phyloP scores from a whole-genome alignment of 306 rosid species.

The Cucumis hystrix region DNA sequence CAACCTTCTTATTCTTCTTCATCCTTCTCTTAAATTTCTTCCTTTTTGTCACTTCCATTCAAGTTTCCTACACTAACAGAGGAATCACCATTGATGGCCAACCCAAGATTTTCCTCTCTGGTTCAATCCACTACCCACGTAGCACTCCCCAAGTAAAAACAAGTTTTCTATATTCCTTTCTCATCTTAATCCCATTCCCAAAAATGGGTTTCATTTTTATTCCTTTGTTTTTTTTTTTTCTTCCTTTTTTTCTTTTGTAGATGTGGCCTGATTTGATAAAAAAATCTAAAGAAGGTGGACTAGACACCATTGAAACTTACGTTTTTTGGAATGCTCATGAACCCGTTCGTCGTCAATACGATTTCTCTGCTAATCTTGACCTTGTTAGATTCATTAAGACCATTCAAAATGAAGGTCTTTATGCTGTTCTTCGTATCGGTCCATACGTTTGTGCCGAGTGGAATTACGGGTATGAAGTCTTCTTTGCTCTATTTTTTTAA shows the following conservation, averaged over 20 bases:
- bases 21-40: not conserved
- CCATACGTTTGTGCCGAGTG: slow-evolving; percentile 56
- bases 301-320: slow-evolving; percentile 42
- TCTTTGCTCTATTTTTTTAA: not conserved
- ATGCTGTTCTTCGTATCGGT: slow-evolving; percentile 50
- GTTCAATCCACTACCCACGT: slow-evolving; percentile 46
- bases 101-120: slow-evolving; percentile 21
- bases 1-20: not conserved
- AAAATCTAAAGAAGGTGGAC: slow-evolving; percentile 40
- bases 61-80: slow-evolving; percentile 30
- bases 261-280: slow-evolving; percentile 52
- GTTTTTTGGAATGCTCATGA: slow-evolving; percentile 46
- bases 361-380: slow-evolving; percentile 26
- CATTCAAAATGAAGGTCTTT: slow-evolving; percentile 38
- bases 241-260: not conserved
- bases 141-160: slow-evolving; percentile 33
- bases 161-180: not conserved
- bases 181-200: no score
- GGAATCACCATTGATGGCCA: slow-evolving; percentile 36
- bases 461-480: slow-evolving; percentile 32
- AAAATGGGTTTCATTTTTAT: not conserved
- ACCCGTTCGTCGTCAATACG: slow-evolving; percentile 26
- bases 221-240: no score
- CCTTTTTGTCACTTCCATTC: not conserved
- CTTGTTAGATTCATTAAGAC: slow-evolving; percentile 34